These are phyloP conservation scores for Hansenula lynferdii DNA, from an alignment of 1,139 yeast species.

Conservation along the genomic window DNA sequence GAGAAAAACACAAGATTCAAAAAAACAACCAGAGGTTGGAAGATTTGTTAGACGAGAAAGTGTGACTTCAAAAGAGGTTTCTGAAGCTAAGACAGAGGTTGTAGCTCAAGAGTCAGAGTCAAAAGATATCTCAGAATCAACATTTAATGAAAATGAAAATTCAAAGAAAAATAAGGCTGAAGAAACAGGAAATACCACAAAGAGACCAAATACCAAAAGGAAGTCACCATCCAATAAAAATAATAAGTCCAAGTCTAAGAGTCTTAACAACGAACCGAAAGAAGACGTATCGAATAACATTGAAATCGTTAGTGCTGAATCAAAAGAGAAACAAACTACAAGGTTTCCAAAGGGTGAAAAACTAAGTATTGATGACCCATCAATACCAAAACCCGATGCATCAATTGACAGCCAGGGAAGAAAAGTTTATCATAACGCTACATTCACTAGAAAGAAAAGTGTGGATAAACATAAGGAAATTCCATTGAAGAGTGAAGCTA, in stretches of 20 bases:
- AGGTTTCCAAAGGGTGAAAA: too few relatives aligned
- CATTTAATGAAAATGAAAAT: too few relatives aligned
- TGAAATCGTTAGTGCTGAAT: too few relatives aligned
- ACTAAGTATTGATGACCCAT: neutral
- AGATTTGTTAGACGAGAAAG: constrained; percentile 6
- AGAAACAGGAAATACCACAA: too few relatives aligned
- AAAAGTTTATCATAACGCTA: neutral
- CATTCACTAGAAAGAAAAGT: neutral
- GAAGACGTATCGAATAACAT: neutral
- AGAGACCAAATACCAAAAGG: too few relatives aligned
- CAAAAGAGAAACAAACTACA: too few relatives aligned
- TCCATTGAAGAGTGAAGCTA: too few relatives aligned
- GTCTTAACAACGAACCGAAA: too few relatives aligned
- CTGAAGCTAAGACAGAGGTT: too few relatives aligned
- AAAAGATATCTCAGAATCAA: neutral
- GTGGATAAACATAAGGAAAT: neutral
- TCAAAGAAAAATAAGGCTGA: too few relatives aligned
- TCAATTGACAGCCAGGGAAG: neutral
- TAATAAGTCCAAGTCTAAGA: too few relatives aligned
- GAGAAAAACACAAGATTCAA: constrained; percentile 18
- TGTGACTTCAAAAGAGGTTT: neutral
- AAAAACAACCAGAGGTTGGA: constrained; percentile 8
- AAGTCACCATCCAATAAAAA: too few relatives aligned
- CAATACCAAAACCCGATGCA: neutral
- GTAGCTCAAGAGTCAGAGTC: neutral